A percentile compares a stretch with the other conserved stretches of the same genome.
These are phyloP conservation scores for Solanum clarkiae DNA, from an alignment of 257 asterid genomes.

Conservation along the genomic window DNA sequence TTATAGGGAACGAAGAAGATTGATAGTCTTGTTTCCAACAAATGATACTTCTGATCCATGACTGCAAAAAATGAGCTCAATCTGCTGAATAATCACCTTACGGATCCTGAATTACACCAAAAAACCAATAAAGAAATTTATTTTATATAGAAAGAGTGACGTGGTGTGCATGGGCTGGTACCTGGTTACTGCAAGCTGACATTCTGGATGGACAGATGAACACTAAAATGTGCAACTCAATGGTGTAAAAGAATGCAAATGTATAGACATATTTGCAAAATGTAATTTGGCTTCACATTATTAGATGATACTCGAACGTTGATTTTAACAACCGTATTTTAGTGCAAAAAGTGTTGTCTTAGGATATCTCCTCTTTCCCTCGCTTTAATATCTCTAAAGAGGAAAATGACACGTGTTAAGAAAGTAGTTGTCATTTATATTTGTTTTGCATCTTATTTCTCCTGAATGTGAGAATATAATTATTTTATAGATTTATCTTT, in stretches of 20 bases:
- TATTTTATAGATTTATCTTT: too few species aligned
- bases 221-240: conserved; percentile 81
- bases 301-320: not conserved
- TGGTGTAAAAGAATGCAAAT: conserved; percentile 84
- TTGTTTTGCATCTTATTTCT: not conserved
- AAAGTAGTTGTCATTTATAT: not conserved
- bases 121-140: not conserved
- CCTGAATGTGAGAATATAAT: not conserved
- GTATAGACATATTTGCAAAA: conserved; percentile 66
- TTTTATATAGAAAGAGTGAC: not conserved
- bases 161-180: not conserved
- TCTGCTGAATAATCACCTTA: not conserved
- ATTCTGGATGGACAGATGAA: conserved; percentile 81
- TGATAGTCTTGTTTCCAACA: conserved; percentile 28
- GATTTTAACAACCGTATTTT: not conserved
- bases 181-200: conserved; percentile 90
- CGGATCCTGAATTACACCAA: not conserved
- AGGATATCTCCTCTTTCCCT: too few species aligned
- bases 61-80: conserved; percentile 32
- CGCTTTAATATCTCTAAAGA: too few species aligned
- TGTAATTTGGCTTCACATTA: not conserved
- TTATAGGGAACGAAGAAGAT: conserved; percentile 45
- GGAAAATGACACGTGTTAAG: not conserved
- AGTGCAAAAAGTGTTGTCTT: too few species aligned
- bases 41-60: conserved; percentile 62